phyloP scores from a whole-genome alignment of 1,139 yeast genomes.

The Geotrichum carabidarum region DNA sequence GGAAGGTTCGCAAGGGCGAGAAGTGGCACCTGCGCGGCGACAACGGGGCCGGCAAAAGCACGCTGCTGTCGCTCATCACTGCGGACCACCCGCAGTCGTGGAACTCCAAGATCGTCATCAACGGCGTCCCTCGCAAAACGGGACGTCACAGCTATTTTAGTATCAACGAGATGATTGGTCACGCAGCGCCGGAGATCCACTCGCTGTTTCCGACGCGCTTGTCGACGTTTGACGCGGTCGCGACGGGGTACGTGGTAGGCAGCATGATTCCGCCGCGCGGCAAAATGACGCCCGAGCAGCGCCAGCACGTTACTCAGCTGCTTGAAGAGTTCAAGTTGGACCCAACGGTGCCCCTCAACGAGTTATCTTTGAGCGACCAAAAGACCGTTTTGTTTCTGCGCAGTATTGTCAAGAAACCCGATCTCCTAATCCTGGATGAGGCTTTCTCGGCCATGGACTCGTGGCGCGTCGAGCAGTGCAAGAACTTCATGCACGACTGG shows the following conservation, averaged over 20 bases:
- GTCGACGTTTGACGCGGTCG: conserved; percentile 53
- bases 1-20: conserved; percentile 67
- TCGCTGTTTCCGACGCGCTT: conserved; percentile 61
- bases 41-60: conserved; percentile 92
- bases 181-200: conserved; percentile 88
- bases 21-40: conserved; percentile 87
- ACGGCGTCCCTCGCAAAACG: conserved; percentile 64
- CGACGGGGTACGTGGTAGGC: conserved; percentile 74
- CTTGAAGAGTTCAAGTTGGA: conserved; percentile 34
- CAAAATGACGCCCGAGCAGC: conserved; percentile 38
- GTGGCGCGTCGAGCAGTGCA: conserved; percentile 58
- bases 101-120: conserved; percentile 61
- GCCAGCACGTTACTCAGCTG: conserved; percentile 34
- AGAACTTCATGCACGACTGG: conserved; percentile 55
- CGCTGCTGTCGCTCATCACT: conserved; percentile 72
- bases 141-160: conserved; percentile 76
- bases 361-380: conserved; percentile 66
- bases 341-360: conserved; percentile 44
- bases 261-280: conserved; percentile 45
- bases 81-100: conserved; percentile 98
- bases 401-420: conserved; percentile 71
- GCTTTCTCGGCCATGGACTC: conserved; percentile 90
- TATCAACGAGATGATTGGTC: conserved; percentile 74
- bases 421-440: conserved; percentile 77
- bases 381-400: conserved; percentile 71